Conservation (phyloP, 345 rosid genomes). For the Brassica incana region DNA sequence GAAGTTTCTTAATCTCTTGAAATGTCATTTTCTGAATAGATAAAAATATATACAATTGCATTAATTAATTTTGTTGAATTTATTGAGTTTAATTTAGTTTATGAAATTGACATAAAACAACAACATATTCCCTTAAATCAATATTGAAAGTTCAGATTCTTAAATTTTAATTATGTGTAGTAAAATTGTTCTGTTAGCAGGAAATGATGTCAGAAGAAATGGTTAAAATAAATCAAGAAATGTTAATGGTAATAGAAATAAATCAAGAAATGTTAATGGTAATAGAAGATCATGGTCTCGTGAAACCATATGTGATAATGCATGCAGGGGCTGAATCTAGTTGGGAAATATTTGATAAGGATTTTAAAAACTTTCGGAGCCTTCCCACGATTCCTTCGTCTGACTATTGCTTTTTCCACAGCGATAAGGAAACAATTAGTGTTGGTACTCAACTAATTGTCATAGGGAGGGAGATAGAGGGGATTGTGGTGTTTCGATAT, state of each 20-base stretch:
- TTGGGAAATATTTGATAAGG: constrained; percentile 43
- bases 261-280: neutral
- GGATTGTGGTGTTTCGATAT: constrained; percentile 51
- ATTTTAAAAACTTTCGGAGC: constrained; percentile 43
- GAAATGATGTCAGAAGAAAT: neutral
- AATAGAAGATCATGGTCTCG: neutral
- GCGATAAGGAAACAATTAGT: no score
- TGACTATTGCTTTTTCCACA: no score
- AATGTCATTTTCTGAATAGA: neutral
- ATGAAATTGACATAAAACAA: neutral
- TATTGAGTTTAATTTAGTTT: neutral
- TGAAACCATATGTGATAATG: constrained; percentile 27
- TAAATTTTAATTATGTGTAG: neutral
- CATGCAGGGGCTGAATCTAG: constrained; percentile 46
- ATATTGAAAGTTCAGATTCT: neutral
- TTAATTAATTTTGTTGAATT: neutral
- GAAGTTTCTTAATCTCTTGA: neutral
- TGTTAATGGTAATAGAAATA: neutral
- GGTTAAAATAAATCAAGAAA: neutral
- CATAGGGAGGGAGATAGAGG: no score
- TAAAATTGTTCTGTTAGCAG: neutral
- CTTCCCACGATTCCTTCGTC: constrained; percentile 41
- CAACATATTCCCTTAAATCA: neutral
- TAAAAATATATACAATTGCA: neutral
- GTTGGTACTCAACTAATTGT: no score